Conservation (phyloP, 495 filamentous ascomycete genomes). For the Penicillium steckii region DNA sequence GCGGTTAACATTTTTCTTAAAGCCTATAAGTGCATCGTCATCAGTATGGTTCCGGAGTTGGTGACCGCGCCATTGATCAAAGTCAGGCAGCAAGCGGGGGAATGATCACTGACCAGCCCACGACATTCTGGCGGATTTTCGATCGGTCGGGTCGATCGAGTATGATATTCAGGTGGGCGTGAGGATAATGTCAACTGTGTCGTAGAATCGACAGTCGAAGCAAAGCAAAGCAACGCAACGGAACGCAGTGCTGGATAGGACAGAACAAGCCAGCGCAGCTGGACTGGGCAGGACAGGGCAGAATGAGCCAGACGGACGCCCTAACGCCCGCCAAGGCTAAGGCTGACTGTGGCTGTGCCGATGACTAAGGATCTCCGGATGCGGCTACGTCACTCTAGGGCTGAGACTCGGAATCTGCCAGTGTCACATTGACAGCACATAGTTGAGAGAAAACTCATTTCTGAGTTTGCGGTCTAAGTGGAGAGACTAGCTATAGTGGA, state of each 20-base stretch:
- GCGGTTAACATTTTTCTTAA: constrained; percentile 98
- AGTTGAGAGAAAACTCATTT: too few species aligned
- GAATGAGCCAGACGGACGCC: too few species aligned
- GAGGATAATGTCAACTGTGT: too few species aligned
- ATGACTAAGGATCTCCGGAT: constrained; percentile 14
- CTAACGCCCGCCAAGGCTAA: constrained; percentile 3
- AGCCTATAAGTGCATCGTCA: constrained; percentile 59
- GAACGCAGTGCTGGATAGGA: too few species aligned
- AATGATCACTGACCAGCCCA: constrained; percentile 54
- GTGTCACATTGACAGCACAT: neutral
- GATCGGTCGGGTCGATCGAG: neutral
- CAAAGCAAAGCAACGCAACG: neutral
- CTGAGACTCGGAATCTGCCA: neutral
- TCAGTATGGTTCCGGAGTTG: neutral
- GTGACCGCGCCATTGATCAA: neutral
- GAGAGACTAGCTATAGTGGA: too few species aligned
- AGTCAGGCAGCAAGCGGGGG: neutral
- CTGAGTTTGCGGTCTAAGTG: too few species aligned
- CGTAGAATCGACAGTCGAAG: too few species aligned
- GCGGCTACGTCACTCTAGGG: constrained; percentile 22
- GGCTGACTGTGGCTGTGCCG: constrained; percentile 16
- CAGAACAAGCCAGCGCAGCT: too few species aligned
- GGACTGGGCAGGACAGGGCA: too few species aligned
- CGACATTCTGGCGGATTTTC: constrained; percentile 50
- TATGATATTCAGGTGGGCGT: neutral